Percentiles rank a stretch among this genome's conserved stretches.
Evolutionary conservation across 1,284 basidiomycete genomes (phyloP).

Genomic region (Hemileia vastatrix): DNA sequence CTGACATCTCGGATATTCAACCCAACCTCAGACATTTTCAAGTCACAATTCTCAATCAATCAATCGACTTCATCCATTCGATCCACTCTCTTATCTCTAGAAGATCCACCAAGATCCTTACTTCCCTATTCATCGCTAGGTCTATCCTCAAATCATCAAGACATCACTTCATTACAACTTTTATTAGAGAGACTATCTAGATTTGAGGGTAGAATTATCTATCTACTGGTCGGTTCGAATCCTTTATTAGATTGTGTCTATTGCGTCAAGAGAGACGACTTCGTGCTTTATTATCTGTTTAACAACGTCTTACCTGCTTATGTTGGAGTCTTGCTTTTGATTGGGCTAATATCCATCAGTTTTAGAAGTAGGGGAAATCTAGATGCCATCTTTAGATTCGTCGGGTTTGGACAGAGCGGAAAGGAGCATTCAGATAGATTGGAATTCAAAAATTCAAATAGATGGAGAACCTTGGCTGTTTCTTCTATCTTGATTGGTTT

Average conservation of each 20-base stretch:
- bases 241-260: neutral
- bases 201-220: neutral
- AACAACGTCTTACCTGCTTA: neutral
- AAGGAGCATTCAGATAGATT: too few relatives aligned
- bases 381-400: neutral
- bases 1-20: neutral
- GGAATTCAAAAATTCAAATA: too few relatives aligned
- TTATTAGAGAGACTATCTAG: neutral
- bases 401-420: neutral
- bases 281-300: neutral
- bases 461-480: too few relatives aligned
- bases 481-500: too few relatives aligned
- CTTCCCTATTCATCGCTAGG: neutral
- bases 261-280: neutral
- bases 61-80: too few relatives aligned
- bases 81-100: too few relatives aligned
- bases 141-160: neutral
- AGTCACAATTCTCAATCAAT: too few relatives aligned
- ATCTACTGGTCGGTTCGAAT: neutral
- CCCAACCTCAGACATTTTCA: neutral
- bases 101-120: neutral
- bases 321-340: neutral
- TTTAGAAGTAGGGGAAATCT: neutral
- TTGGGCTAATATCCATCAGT: neutral
- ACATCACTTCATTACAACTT: neutral